Conservation (phyloP, 176 grass and related monocot species). For the Cenchrus fungigraminus region DNA sequence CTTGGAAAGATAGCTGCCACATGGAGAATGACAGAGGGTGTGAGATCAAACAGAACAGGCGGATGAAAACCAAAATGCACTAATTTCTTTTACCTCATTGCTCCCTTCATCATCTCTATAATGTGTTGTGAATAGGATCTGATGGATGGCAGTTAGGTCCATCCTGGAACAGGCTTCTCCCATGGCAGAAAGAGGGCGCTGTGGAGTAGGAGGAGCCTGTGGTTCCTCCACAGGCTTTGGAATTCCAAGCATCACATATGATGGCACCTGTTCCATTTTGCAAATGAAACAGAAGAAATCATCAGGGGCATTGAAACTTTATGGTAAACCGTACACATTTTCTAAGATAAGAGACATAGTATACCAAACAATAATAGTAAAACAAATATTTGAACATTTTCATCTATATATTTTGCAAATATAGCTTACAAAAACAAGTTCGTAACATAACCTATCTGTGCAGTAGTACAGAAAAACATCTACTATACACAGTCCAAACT, state of each 20-base stretch:
- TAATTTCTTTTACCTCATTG: slow-evolving; percentile 74
- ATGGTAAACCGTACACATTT: background rate
- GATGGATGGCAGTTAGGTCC: slow-evolving; percentile 84
- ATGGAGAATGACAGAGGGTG: background rate
- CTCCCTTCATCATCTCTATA: slow-evolving; percentile 93
- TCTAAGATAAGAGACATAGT: slow-evolving; percentile 5
- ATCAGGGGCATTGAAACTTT: slow-evolving; percentile 13
- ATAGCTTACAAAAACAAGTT: background rate
- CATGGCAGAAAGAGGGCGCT: slow-evolving; percentile 73
- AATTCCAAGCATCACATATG: slow-evolving; percentile 71
- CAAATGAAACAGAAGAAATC: background rate
- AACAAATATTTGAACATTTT: slow-evolving; percentile 7
- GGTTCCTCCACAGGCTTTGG: slow-evolving; percentile 44
- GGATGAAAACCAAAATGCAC: slow-evolving; percentile 1
- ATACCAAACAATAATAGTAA: background rate
- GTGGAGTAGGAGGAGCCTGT: slow-evolving; percentile 45
- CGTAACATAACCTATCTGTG: background rate
- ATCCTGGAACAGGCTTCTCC: slow-evolving; percentile 90
- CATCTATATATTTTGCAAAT: background rate
- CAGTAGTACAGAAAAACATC: background rate
- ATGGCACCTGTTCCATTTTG: slow-evolving; percentile 72
- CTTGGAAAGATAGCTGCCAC: slow-evolving; percentile 91
- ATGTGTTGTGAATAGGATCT: slow-evolving; percentile 75
- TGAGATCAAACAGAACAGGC: background rate
- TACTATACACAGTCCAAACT: background rate